Evolutionary conservation across 768 basidiomycete genomes (phyloP).

Genomic region (Rhodocollybia butyracea): DNA sequence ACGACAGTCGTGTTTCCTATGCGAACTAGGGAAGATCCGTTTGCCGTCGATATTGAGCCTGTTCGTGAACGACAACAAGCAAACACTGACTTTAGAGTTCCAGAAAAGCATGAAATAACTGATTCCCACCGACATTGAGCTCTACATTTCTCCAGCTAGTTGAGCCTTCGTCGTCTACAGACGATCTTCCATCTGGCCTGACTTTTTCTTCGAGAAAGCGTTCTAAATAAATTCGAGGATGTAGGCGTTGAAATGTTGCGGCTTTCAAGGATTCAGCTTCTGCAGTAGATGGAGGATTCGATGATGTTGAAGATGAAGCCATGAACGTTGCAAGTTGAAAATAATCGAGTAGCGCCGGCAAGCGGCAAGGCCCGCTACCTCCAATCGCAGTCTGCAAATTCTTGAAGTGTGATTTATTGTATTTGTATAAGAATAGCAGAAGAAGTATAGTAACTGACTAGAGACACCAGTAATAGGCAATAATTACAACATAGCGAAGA

Average conservation of each 20-base stretch:
- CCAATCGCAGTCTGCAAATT: too few species aligned
- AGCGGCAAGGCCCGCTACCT: too few species aligned
- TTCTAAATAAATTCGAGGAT: constrained; percentile 85
- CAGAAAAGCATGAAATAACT: background rate
- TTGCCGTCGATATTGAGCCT: constrained; percentile 94
- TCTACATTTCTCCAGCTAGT: constrained; percentile 70
- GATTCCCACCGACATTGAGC: constrained; percentile 71
- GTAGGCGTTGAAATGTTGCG: constrained; percentile 79
- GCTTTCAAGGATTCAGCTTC: constrained; percentile 37
- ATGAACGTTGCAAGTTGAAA: background rate
- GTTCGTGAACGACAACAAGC: constrained; percentile 1
- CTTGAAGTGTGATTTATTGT: too few species aligned
- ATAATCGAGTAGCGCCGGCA: background rate
- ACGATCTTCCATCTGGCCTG: constrained; percentile 74
- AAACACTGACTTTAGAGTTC: background rate
- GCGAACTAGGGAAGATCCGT: constrained; percentile 89
- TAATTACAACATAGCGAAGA: too few species aligned
- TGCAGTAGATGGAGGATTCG: background rate
- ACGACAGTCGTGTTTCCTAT: constrained; percentile 93
- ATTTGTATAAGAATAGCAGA: too few species aligned
- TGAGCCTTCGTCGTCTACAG: constrained; percentile 24
- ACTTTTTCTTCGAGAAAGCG: constrained; percentile 76
- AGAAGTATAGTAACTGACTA: too few species aligned
- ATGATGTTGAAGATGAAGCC: background rate
- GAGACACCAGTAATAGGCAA: too few species aligned